Conservation (phyloP, 139 green algal genomes). For the Marvania coccoides region DNA sequence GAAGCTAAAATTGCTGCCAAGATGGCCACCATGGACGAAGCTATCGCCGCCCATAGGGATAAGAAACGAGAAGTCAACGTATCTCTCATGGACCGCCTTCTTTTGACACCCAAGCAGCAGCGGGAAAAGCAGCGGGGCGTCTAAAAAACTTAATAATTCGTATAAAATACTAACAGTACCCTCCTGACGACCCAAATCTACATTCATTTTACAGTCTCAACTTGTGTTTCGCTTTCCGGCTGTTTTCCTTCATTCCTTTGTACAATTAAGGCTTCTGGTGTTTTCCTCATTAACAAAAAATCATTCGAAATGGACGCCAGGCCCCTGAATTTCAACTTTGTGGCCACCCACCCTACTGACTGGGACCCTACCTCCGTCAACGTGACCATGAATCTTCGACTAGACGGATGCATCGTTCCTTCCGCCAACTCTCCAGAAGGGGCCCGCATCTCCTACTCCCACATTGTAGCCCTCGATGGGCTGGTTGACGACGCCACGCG, state of each 20-base stretch:
- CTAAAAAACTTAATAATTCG: too few relatives aligned
- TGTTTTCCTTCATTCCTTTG: too few relatives aligned
- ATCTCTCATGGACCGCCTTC: conserved; percentile 19
- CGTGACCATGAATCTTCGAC: conserved; percentile 43
- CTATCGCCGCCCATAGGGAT: background rate
- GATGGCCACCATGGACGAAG: background rate
- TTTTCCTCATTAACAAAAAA: background rate
- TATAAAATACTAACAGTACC: too few relatives aligned
- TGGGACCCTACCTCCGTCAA: conserved; percentile 20
- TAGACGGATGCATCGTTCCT: conserved; percentile 70
- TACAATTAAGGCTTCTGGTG: too few relatives aligned
- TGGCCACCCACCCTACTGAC: background rate
- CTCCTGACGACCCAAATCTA: too few relatives aligned
- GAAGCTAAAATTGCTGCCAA: background rate
- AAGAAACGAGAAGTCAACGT: background rate
- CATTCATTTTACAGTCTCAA: too few relatives aligned
- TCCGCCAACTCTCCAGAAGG: conserved; percentile 1
- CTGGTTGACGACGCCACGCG: conserved; percentile 45
- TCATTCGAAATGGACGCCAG: background rate
- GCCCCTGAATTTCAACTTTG: conserved; percentile 11
- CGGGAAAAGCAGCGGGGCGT: conserved; percentile 15
- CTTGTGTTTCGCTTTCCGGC: too few relatives aligned
- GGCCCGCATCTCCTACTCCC: conserved; percentile 34
- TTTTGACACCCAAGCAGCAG: conserved; percentile 20
- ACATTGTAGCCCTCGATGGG: conserved; percentile 56